Evolutionary conservation across 2,329 filamentous ascomycete species (phyloP).

Genomic region (Aspergillus sp.): DNA sequence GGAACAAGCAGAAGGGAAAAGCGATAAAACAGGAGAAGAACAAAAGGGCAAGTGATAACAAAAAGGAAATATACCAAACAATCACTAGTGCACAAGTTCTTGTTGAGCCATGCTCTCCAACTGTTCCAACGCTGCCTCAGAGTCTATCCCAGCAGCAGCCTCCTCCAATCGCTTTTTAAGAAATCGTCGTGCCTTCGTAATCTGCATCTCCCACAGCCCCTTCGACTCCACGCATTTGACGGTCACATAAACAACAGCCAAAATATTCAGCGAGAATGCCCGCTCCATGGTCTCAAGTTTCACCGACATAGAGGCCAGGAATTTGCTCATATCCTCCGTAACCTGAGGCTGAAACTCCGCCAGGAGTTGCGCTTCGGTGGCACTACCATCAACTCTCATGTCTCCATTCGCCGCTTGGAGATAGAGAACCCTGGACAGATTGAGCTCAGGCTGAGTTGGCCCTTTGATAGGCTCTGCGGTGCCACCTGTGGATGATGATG

Average conservation of each 20-base stretch:
- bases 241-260: not conserved
- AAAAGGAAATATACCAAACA: no score
- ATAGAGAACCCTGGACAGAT: not conserved
- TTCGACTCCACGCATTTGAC: not conserved
- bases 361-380: not conserved
- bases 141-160: not conserved
- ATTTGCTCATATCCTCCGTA: no score
- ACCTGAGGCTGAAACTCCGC: not conserved
- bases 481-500: not conserved
- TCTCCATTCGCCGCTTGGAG: not conserved
- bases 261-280: not conserved
- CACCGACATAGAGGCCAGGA: no score
- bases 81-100: no score
- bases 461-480: not conserved
- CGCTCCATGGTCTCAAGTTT: no score
- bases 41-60: no score
- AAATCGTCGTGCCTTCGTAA: not conserved
- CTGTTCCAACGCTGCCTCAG: not conserved
- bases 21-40: no score
- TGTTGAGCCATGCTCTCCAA: no score
- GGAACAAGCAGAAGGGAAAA: no score
- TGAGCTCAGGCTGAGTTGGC: not conserved
- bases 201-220: not conserved
- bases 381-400: not conserved
- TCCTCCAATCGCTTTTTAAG: not conserved